Conservation (phyloP, 1,139 yeast species). For the Zygoascus hellenicus region DNA sequence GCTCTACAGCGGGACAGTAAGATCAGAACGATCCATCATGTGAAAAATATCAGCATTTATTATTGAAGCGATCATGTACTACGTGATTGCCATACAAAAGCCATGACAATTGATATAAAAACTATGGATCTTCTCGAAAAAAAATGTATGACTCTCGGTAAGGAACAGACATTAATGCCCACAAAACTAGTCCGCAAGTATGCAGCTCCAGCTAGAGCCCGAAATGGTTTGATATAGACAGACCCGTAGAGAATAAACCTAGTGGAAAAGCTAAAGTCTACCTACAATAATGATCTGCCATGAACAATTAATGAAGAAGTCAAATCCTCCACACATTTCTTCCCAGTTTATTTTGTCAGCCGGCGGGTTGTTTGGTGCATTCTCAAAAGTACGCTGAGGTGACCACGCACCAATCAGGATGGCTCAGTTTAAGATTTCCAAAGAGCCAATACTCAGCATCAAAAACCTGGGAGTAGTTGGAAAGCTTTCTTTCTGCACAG, state of each 20-base stretch:
- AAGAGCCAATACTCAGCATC: conserved; percentile 4
- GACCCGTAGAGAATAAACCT: conserved; percentile 11
- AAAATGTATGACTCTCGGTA: conserved; percentile 11
- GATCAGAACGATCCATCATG: too few relatives aligned
- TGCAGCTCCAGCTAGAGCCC: conserved; percentile 13
- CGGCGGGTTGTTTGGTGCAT: background rate
- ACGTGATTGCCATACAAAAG: too few relatives aligned
- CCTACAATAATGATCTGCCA: conserved; percentile 11
- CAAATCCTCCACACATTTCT: too few relatives aligned
- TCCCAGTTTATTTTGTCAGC: too few relatives aligned
- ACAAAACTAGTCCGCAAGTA: conserved; percentile 1
- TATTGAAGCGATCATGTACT: too few relatives aligned
- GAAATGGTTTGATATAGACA: conserved; percentile 3
- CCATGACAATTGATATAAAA: too few relatives aligned
- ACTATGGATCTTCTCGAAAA: too few relatives aligned
- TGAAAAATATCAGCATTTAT: too few relatives aligned
- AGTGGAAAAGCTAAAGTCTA: conserved; percentile 7
- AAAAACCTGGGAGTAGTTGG: conserved; percentile 2
- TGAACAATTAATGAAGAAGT: conserved; percentile 8
- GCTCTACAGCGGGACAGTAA: too few relatives aligned
- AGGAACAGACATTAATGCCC: conserved; percentile 10
- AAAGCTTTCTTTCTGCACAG: background rate
- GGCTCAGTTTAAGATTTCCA: conserved; percentile 10
- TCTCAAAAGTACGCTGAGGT: conserved; percentile 6
- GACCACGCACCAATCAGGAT: conserved; percentile 8